A percentile compares a stretch with the other conserved stretches of the same genome.
Evolutionary conservation across 2,329 filamentous ascomycete genomes (phyloP).

Genomic region (Ascochyta rabiei): DNA sequence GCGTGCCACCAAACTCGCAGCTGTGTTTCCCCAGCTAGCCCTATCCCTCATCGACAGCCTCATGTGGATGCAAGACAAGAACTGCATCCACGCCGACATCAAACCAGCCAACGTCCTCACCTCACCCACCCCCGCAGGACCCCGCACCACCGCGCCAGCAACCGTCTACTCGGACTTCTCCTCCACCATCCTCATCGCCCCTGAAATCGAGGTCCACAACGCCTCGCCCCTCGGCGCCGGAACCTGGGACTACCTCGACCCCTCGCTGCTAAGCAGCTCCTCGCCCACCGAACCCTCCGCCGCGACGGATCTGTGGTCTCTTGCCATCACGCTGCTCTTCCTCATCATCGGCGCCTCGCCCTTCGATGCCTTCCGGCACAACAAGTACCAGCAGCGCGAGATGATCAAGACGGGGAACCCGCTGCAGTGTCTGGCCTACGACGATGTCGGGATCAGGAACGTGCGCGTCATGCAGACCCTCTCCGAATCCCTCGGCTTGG

Average conservation of each 20-base stretch:
- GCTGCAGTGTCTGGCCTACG: conserved; percentile 47
- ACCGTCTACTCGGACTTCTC: conserved; percentile 55
- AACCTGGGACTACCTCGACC: conserved; percentile 56
- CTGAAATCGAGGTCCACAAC: conserved; percentile 16
- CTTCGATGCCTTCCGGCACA: conserved; percentile 48
- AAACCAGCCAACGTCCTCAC: conserved; percentile 56
- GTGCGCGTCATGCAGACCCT: conserved; percentile 40
- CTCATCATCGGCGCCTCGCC: conserved; percentile 52
- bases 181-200: conserved; percentile 37
- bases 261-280: conserved; percentile 32
- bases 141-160: conserved; percentile 4
- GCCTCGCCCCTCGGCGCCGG: conserved; percentile 48
- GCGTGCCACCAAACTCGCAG: conserved; percentile 45
- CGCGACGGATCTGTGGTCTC: conserved; percentile 52
- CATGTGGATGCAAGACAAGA: conserved; percentile 49
- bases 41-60: conserved; percentile 49
- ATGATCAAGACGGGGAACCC: conserved; percentile 52
- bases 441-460: conserved; percentile 42
- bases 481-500: conserved; percentile 25
- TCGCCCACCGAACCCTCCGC: conserved; percentile 37
- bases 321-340: conserved; percentile 54
- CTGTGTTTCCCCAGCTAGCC: conserved; percentile 50
- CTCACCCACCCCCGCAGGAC: conserved; percentile 27
- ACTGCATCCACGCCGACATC: conserved; percentile 53
- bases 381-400: conserved; percentile 52